Percentiles rank a stretch among this genome's conserved stretches.
phyloP scores from a whole-genome alignment of 129 eudicot genomes.

The Flaveria trinervia region DNA sequence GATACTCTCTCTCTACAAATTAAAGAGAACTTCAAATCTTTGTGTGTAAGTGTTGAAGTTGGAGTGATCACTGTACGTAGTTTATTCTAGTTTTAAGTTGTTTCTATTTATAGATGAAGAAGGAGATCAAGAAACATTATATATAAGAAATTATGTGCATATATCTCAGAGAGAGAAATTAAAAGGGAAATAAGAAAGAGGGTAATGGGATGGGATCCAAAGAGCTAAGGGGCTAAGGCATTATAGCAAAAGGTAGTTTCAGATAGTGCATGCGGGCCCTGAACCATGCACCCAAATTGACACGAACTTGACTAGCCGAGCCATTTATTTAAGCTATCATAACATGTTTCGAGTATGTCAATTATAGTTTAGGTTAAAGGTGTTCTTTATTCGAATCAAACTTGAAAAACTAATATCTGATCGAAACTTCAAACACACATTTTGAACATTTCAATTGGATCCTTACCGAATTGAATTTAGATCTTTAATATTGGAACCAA shows the following conservation, averaged over 20 bases:
- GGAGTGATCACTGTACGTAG: conserved; percentile 36
- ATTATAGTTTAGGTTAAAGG: no score
- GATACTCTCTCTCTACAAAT: neutral
- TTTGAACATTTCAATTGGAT: no score
- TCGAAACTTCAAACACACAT: no score
- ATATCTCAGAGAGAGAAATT: conserved; percentile 26
- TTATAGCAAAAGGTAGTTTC: conserved; percentile 37
- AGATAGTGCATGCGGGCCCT: conserved; percentile 55
- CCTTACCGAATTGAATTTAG: no score
- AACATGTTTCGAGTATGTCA: no score
- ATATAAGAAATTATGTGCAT: conserved; percentile 27
- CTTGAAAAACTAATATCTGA: no score
- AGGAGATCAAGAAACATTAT: conserved; percentile 31
- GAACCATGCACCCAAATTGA: conserved; percentile 30
- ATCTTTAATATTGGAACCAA: no score
- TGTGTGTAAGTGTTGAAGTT: conserved; percentile 32
- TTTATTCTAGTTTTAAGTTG: conserved; percentile 27
- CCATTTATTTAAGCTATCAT: neutral
- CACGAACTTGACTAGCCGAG: conserved; percentile 17
- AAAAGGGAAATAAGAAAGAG: conserved; percentile 25
- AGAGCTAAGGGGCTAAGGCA: conserved; percentile 43
- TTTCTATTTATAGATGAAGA: conserved; percentile 38
- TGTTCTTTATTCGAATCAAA: no score
- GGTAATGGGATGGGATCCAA: conserved; percentile 52
- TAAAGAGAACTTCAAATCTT: conserved; percentile 20